Evolutionary conservation across 2,329 filamentous ascomycete genomes (phyloP), one percentile per base, ranked within the genome.

Genomic region (Botryosphaeria agaves): DNA sequence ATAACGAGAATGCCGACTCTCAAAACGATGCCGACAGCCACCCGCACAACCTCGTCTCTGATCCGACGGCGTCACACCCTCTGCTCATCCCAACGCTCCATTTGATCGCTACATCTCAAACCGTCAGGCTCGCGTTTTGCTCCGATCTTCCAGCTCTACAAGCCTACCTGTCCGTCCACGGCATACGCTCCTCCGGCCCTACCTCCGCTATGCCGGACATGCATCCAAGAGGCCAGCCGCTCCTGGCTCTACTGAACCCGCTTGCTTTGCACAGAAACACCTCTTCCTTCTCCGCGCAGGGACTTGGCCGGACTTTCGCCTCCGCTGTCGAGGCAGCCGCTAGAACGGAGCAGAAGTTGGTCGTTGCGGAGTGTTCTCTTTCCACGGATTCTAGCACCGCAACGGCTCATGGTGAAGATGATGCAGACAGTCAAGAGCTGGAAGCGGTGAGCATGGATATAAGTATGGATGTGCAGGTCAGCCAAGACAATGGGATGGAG

Each of bases 81-180:
- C 56, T 83, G 5, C 54, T 81, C 5, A 57, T 62, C 11, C 68
- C 74, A 17, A 73, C 78, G 0, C 67, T 93, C 9, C 66, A 73
- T 32, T 67, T 81, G 37, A 61, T 85, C 17, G 69, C 75, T 28
- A 64, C 68, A 3, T 76, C 81, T 5, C 68, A 72, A 18, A 71
- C 75, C 42, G 66, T 91, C 37, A 70, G 69, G 32, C 52, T 85
- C 6, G 57, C 70, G 20, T 94, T 91, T 53, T 68, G 72, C 32
- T 72, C 81, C 0, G 82, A 77, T 2, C 65, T 89, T 32, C 72
- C 78, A 14, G 74, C 80, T 49, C 66, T 93, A 5, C 75, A 82
- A 32, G 81, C 81, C 20, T 81, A 76, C 43, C 62, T 94, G 12
- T 62, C 76, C 25, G 62, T 69, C 30, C 65, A 70, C 54, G 54